Percentiles rank a stretch among this genome's conserved stretches.
These are phyloP conservation scores for Tolypocladium cylindrosporum DNA, from an alignment of 2,329 filamentous ascomycete species.

Conservation along the genomic window DNA sequence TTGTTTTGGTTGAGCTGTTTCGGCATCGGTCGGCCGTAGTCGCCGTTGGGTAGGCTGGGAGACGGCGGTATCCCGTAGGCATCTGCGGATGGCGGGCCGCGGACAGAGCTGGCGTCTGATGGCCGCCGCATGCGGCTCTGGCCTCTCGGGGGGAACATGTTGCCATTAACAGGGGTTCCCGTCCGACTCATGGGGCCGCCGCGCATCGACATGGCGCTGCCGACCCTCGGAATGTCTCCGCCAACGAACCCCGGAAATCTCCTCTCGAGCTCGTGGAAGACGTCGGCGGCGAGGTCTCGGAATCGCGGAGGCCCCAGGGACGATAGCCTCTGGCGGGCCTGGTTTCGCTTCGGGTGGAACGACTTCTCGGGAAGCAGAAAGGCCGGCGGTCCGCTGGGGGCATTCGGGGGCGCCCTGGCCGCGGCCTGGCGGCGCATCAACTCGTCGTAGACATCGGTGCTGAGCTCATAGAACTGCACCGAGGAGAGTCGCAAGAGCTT, in stretches of 20 bases:
- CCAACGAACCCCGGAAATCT: constrained; percentile 74
- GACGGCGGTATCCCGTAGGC: constrained; percentile 49
- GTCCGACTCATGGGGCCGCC: constrained; percentile 46
- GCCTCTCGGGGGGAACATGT: constrained; percentile 37
- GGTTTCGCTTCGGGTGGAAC: constrained; percentile 95
- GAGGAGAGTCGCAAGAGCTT: constrained; percentile 84
- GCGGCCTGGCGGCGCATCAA: constrained; percentile 73
- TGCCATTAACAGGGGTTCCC: constrained; percentile 52
- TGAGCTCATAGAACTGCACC: constrained; percentile 94
- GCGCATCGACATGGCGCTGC: constrained; percentile 58
- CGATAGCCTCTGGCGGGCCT: constrained; percentile 90
- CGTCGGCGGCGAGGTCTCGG: constrained; percentile 85
- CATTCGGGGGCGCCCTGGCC: constrained; percentile 42
- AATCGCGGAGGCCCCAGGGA: constrained; percentile 82
- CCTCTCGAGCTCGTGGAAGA: constrained; percentile 89
- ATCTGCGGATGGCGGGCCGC: constrained; percentile 31
- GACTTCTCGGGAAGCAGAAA: constrained; percentile 76
- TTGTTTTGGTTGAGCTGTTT: constrained; percentile 85
- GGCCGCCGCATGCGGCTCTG: constrained; percentile 45
- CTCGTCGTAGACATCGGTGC: constrained; percentile 96
- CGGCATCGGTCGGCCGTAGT: constrained; percentile 66
- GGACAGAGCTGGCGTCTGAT: constrained; percentile 53
- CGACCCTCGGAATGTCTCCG: constrained; percentile 56
- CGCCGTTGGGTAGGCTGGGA: constrained; percentile 47
- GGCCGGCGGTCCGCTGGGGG: constrained; percentile 48